phyloP scores from a whole-genome alignment of 129 eudicot genomes.

The Calendula officinalis region DNA sequence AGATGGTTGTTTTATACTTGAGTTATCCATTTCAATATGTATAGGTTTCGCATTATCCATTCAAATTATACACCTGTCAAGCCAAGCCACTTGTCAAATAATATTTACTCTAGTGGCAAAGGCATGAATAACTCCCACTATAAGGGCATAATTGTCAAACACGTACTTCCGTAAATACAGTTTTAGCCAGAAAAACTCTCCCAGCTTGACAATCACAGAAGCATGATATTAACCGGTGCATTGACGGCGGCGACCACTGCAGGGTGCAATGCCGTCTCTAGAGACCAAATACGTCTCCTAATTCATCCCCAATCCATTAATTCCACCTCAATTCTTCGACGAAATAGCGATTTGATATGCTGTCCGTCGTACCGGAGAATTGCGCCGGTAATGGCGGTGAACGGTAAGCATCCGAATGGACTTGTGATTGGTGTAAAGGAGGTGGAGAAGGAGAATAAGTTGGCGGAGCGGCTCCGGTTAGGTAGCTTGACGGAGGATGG shows the following conservation, averaged over 20 bases:
- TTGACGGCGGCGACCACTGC: slow-evolving; percentile 16
- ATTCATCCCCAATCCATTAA: slow-evolving; percentile 13
- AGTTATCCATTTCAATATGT: too few species aligned
- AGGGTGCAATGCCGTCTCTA: slow-evolving; percentile 15
- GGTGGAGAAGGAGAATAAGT: slow-evolving; percentile 26
- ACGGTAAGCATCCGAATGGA: slow-evolving; percentile 18
- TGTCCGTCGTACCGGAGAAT: slow-evolving; percentile 5
- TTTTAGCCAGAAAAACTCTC: background rate
- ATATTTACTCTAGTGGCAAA: background rate
- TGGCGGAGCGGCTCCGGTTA: slow-evolving; percentile 59
- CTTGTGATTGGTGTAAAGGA: background rate
- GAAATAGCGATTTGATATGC: background rate
- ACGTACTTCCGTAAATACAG: too few species aligned
- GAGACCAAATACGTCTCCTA: background rate
- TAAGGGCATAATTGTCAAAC: background rate
- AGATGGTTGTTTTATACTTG: too few species aligned
- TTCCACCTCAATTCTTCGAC: slow-evolving; percentile 26
- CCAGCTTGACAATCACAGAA: slow-evolving; percentile 9
- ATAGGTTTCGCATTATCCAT: too few species aligned
- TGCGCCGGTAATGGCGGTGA: slow-evolving; percentile 25
- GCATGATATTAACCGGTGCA: background rate
- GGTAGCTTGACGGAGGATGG: slow-evolving; percentile 81
- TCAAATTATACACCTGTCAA: too few species aligned
- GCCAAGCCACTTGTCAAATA: too few species aligned
- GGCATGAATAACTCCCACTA: background rate